A percentile compares a stretch with the other conserved stretches of the same genome.
phyloP scores from a whole-genome alignment of 257 asterid species.

The Verbena officinalis region DNA sequence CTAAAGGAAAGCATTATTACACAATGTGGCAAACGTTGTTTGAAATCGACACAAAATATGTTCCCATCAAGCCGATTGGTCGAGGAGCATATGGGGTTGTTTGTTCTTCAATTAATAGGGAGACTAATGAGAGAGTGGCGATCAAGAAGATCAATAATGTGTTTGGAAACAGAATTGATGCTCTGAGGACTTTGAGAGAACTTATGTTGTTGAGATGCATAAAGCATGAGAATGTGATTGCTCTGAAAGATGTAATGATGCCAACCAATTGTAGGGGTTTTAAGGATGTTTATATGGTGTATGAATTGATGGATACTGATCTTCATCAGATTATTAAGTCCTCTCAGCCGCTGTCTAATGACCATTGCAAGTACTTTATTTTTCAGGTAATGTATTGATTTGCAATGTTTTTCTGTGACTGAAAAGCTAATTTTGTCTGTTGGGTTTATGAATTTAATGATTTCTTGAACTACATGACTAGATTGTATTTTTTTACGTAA shows the following conservation, averaged over 20 bases:
- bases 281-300: conserved; percentile 46
- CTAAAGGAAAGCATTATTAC: conserved; percentile 38
- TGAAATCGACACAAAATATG: conserved; percentile 40
- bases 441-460: not conserved
- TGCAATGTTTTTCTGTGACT: not conserved
- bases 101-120: conserved; percentile 44
- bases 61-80: conserved; percentile 46
- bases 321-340: conserved; percentile 49
- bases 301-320: conserved; percentile 48
- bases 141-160: conserved; percentile 48
- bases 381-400: conserved; percentile 34
- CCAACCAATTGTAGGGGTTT: conserved; percentile 39
- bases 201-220: conserved; percentile 42
- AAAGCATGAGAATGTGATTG: conserved; percentile 45
- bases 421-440: not conserved
- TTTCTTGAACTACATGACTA: not conserved
- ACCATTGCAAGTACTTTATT: conserved; percentile 46
- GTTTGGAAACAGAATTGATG: conserved; percentile 39
- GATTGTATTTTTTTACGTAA: too few relatives aligned
- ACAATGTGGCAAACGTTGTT: conserved; percentile 45
- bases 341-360: conserved; percentile 36
- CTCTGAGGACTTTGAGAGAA: conserved; percentile 45
- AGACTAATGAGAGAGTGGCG: conserved; percentile 42
- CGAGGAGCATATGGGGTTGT: conserved; percentile 50
- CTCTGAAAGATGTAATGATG: conserved; percentile 47